Evolutionary conservation across 2,329 filamentous ascomycete genomes (phyloP).

Genomic region (Samsoniella hepiali): DNA sequence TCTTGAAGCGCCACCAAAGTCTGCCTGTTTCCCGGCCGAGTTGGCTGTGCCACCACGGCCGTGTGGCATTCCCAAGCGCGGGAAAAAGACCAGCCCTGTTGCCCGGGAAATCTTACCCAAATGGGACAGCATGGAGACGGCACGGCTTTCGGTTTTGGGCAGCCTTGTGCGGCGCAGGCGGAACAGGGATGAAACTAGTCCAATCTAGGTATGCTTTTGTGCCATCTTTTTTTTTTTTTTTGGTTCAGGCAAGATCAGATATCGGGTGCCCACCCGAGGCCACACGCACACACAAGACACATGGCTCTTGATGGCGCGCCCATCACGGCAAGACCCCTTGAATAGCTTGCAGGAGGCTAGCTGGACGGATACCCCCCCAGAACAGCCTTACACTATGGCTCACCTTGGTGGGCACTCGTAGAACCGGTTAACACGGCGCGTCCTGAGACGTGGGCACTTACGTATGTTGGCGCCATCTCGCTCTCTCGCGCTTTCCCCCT

Average conservation of each 20-base stretch:
- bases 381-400: not conserved
- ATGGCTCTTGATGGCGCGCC: not conserved
- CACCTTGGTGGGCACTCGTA: not conserved
- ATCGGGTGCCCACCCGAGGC: not conserved
- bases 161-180: not conserved
- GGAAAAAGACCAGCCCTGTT: not conserved
- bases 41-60: not conserved
- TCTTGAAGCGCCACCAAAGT: not conserved
- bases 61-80: not conserved
- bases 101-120: not conserved
- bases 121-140: slow-evolving; percentile 2
- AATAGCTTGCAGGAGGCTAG: not conserved
- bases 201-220: slow-evolving; percentile 3
- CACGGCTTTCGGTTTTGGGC: slow-evolving; percentile 10
- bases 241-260: not conserved
- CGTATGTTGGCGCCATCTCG: slow-evolving; percentile 10
- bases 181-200: not conserved
- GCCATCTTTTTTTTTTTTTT: not conserved
- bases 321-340: not conserved
- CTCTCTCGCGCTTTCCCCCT: not conserved
- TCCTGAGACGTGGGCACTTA: slow-evolving; percentile 5
- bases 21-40: not conserved
- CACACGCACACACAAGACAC: not conserved
- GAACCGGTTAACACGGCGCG: slow-evolving; percentile 12
- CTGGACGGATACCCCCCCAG: not conserved